A percentile compares a stretch with the other conserved stretches of the same genome.
phyloP scores from a whole-genome alignment of 345 rosid species.

The Brassica juncea region DNA sequence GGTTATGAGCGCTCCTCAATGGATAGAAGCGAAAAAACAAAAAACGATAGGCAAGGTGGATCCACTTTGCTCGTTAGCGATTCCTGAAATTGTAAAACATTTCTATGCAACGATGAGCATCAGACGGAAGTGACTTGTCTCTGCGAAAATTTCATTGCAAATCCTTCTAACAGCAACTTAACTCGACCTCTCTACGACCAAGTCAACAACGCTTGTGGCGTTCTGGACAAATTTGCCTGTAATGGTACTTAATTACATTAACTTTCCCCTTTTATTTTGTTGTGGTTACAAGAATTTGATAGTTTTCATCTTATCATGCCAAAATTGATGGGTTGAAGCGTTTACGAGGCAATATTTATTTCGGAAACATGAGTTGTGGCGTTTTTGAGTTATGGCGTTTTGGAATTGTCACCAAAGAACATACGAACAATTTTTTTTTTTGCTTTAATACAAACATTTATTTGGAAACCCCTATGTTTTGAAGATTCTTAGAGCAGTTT shows the following conservation, averaged over 20 bases:
- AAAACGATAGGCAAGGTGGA: background rate
- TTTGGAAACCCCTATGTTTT: background rate
- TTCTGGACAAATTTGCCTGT: conserved; percentile 3
- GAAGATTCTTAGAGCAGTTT: background rate
- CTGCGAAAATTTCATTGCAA: conserved; percentile 15
- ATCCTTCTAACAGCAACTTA: background rate
- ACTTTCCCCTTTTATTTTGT: background rate
- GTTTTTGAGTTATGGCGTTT: too few relatives aligned
- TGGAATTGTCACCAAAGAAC: background rate
- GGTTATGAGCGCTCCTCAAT: background rate
- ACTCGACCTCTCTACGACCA: background rate
- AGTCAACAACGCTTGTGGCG: conserved; percentile 5
- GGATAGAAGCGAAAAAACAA: conserved; percentile 8
- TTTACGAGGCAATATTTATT: background rate
- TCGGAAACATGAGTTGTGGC: too few relatives aligned
- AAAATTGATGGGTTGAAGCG: background rate
- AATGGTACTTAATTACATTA: conserved; percentile 11
- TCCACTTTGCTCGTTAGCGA: background rate
- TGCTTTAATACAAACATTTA: too few relatives aligned
- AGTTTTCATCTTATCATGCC: background rate
- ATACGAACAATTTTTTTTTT: too few relatives aligned
- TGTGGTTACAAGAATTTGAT: background rate
- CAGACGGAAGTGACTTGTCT: conserved; percentile 14
- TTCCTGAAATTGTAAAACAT: conserved; percentile 9
- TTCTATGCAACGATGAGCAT: background rate